A percentile compares a stretch with the other conserved stretches of the same genome.
phyloP scores from a whole-genome alignment of 257 asterid species.

The Salvia hispanica region DNA sequence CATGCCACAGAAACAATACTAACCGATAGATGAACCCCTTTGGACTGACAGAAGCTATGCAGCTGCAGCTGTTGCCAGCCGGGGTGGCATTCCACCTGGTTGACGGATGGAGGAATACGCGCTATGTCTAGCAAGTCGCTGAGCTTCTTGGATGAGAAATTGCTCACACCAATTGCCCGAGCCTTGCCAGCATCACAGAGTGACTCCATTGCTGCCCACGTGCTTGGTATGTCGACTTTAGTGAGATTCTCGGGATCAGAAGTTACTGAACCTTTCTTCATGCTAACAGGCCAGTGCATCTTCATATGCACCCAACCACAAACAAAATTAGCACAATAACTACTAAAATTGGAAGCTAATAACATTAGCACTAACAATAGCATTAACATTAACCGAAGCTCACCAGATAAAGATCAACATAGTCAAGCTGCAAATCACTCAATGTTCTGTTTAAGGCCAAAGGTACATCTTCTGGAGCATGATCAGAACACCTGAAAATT shows the following conservation, averaged over 20 bases:
- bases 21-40: constrained; percentile 63
- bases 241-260: constrained; percentile 42
- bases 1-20: constrained; percentile 25
- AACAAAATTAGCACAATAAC: neutral
- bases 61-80: constrained; percentile 61
- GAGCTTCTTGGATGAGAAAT: constrained; percentile 60
- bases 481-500: constrained; percentile 37
- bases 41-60: constrained; percentile 50
- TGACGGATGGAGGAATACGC: constrained; percentile 63
- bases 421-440: constrained; percentile 40
- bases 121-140: constrained; percentile 46
- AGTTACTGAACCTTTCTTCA: constrained; percentile 48
- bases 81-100: constrained; percentile 74
- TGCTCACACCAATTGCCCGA: constrained; percentile 63
- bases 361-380: neutral
- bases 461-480: constrained; percentile 45
- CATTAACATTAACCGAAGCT: too few species aligned
- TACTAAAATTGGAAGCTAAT: neutral
- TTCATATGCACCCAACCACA: constrained; percentile 22
- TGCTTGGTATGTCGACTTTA: constrained; percentile 50
- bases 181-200: constrained; percentile 57
- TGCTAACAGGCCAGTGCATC: constrained; percentile 70
- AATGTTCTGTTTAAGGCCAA: constrained; percentile 39
- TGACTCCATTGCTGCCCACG: constrained; percentile 72
- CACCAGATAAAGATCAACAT: constrained; percentile 46